Evolutionary conservation across 805 yeast genomes (phyloP), one percentile per base, ranked within the genome.

Genomic region (Kazachstania kunashirensis): DNA sequence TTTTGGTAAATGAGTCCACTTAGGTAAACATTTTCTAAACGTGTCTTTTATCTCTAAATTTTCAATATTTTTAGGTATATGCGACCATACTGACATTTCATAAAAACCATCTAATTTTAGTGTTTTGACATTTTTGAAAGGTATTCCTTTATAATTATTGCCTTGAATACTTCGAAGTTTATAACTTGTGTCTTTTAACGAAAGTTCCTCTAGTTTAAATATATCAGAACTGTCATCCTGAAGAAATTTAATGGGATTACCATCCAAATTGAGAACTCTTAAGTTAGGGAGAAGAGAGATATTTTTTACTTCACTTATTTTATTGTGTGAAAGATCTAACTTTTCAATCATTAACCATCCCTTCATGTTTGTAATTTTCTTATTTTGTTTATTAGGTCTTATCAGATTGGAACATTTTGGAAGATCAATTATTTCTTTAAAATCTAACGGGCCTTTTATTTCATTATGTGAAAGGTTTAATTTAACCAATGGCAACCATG

Each of bases 381-480:
- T 20, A 20, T 10, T 20, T 10, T 10, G 6, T 6, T 20, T 20
- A 20, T 7, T n/a, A n/a, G n/a, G n/a, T n/a, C n/a, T n/a, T n/a
- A n/a, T n/a, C n/a, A n/a, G n/a, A n/a, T n/a, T n/a, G n/a, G n/a
- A n/a, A n/a, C n/a, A n/a, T n/a, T n/a, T n/a, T n/a, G n/a, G n/a
- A n/a, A n/a, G n/a, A n/a, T n/a, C n/a, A 14, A 41, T 27, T 12
- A 55, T 24, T 14, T 42, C 44, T 17, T 44, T 45, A 34, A 55
- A 52, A 35, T 55, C 53, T 6, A 55, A 38, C 9, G 35, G 29
- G 1, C 57, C 58, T n/a, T 33, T 31, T 27, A 55, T 43, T 10
- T 42, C 39, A 42, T 55, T 55, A 23, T 46, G 31, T 1, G 52
- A 37, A 10, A 52, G 38, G 32, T 50, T 37, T 19, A 55, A 38